These are phyloP conservation scores for Saccharomycopsis synnaedendra DNA, from an alignment of 805 yeast species.

Conservation along the genomic window DNA sequence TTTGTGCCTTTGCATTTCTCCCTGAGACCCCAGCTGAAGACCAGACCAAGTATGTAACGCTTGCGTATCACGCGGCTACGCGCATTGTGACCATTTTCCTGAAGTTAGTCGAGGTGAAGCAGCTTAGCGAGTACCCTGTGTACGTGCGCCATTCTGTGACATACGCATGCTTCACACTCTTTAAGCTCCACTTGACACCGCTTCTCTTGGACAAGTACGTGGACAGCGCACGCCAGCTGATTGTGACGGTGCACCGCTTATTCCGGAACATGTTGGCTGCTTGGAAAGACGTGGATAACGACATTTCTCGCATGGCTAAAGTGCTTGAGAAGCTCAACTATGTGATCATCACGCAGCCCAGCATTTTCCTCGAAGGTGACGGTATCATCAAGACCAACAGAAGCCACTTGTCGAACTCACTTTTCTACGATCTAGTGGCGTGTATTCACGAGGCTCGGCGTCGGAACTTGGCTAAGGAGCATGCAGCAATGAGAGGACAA, in stretches of 20 bases:
- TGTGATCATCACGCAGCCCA: constrained; percentile 80
- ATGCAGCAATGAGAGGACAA: constrained; percentile 15
- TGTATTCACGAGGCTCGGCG: constrained; percentile 90
- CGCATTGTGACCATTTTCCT: constrained; percentile 71
- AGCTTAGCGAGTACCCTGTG: constrained; percentile 75
- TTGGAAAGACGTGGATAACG: constrained; percentile 86
- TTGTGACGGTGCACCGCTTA: constrained; percentile 83
- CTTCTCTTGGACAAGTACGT: constrained; percentile 53
- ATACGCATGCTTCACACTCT: constrained; percentile 65
- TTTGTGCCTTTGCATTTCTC: constrained; percentile 85
- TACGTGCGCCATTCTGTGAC: constrained; percentile 81
- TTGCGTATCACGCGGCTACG: constrained; percentile 67
- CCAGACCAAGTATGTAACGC: constrained; percentile 73
- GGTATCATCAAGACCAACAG: constrained; percentile 81
- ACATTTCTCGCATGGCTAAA: constrained; percentile 83
- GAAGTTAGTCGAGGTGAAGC: constrained; percentile 51
- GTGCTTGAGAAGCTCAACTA: constrained; percentile 81
- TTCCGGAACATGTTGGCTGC: constrained; percentile 82
- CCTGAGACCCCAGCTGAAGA: constrained; percentile 81
- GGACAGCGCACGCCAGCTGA: constrained; percentile 84
- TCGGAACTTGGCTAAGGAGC: constrained; percentile 35
- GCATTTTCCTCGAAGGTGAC: constrained; percentile 46
- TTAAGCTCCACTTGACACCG: constrained; percentile 74
- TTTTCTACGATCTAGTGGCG: constrained; percentile 88
- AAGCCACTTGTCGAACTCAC: constrained; percentile 82